A percentile compares a stretch with the other conserved stretches of the same genome.
Conservation (phyloP, 2,329 filamentous ascomycete genomes). For the Calycina herbarum region DNA sequence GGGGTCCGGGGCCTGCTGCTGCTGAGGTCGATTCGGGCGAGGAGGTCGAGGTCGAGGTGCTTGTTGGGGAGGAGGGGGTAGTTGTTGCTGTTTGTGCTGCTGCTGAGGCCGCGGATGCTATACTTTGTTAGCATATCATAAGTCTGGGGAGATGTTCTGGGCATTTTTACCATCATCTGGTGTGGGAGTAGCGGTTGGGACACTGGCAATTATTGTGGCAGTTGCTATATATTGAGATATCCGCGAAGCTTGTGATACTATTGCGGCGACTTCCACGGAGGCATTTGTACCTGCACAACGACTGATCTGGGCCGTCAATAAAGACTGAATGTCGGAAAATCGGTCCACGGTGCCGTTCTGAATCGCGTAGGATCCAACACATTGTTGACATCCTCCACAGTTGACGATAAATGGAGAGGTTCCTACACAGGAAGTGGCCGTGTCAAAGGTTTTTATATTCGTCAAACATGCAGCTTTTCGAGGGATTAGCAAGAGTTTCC, state of each 20-base stretch:
- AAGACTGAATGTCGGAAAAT: slow-evolving; percentile 11
- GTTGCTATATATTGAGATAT: slow-evolving; percentile 11
- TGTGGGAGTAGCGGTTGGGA: not conserved
- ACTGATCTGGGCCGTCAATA: slow-evolving; percentile 21
- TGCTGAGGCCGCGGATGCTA: not conserved
- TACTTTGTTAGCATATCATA: too few species aligned
- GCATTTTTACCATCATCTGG: too few species aligned
- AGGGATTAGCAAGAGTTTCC: slow-evolving; percentile 6
- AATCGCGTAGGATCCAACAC: slow-evolving; percentile 27
- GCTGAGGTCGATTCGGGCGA: slow-evolving; percentile 3
- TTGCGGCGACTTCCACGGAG: slow-evolving; percentile 18
- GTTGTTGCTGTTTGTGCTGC: not conserved
- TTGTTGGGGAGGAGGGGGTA: not conserved
- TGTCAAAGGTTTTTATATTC: slow-evolving; percentile 23
- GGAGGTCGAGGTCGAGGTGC: slow-evolving; percentile 8
- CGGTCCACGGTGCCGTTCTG: slow-evolving; percentile 18
- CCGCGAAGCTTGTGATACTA: slow-evolving; percentile 28
- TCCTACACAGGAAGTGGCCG: slow-evolving; percentile 22
- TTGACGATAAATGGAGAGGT: slow-evolving; percentile 30
- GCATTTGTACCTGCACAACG: slow-evolving; percentile 24
- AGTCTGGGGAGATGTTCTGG: too few species aligned
- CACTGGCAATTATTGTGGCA: not conserved
- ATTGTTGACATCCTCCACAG: slow-evolving; percentile 31
- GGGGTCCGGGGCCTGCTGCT: slow-evolving; percentile 5
- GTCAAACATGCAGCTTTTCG: slow-evolving; percentile 28